Evolutionary conservation across 73 alveolate species (phyloP).

Genomic region (Tetrahymena borealis): DNA sequence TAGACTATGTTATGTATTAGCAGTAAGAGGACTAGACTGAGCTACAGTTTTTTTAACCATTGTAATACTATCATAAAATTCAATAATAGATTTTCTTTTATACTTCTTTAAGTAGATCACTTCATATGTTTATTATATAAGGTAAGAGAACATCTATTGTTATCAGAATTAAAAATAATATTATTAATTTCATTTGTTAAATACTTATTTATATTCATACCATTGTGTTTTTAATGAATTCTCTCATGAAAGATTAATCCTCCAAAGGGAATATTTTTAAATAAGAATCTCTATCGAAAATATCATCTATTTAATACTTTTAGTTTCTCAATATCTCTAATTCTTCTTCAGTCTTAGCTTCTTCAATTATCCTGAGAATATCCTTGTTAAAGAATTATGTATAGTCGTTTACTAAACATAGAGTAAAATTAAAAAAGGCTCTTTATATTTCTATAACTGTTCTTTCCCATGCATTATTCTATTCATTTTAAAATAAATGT

Average conservation of each 20-base stretch:
- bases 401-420: background rate
- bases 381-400: background rate
- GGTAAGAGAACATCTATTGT: background rate
- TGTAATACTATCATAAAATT: background rate
- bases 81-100: background rate
- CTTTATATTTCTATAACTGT: background rate
- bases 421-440: background rate
- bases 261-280: background rate
- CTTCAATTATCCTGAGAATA: background rate
- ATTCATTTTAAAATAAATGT: background rate
- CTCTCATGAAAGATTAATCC: background rate
- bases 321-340: background rate
- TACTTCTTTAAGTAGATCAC: background rate
- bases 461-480: background rate
- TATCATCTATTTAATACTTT: background rate
- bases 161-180: background rate
- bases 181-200: background rate
- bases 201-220: background rate
- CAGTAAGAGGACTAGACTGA: background rate
- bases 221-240: background rate
- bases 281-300: background rate
- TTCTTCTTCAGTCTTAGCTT: background rate
- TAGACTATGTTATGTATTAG: background rate
- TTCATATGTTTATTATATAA: background rate
- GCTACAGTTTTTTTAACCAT: background rate